Evolutionary conservation across 495 filamentous ascomycete genomes (phyloP).

Genomic region (Xylaria grammica): DNA sequence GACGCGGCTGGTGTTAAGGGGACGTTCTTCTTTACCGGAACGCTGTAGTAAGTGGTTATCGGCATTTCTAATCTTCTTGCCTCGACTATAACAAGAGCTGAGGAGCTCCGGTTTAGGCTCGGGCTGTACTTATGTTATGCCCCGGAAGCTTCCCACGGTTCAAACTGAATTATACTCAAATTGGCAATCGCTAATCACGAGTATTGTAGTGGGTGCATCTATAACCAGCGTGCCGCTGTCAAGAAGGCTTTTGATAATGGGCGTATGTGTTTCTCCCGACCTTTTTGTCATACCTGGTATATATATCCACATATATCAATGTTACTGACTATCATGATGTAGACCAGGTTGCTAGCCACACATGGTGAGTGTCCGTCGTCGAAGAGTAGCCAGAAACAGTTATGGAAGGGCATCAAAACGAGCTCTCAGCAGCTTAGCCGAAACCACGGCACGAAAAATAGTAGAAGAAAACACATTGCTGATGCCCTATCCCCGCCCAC

Average conservation of each 20-base stretch:
- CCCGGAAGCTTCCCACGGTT: too few species aligned
- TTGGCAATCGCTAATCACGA: not conserved
- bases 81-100: too few species aligned
- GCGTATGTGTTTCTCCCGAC: conserved; percentile 23
- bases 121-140: too few species aligned
- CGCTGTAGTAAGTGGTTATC: conserved; percentile 49
- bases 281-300: not conserved
- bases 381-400: not conserved
- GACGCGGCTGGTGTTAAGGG: conserved; percentile 48
- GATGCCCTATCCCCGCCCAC: too few species aligned
- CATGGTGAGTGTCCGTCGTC: conserved; percentile 51
- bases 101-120: too few species aligned
- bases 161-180: too few species aligned
- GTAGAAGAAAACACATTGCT: not conserved
- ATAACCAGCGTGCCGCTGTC: conserved; percentile 52
- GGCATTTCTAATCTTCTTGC: too few species aligned
- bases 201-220: conserved; percentile 51
- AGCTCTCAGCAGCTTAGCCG: not conserved
- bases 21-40: conserved; percentile 63
- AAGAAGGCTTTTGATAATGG: conserved; percentile 55
- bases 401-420: not conserved
- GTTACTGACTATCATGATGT: not conserved
- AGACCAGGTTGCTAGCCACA: conserved; percentile 57
- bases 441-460: not conserved
- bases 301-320: not conserved